Evolutionary conservation across 352 stramenopile genomes (phyloP).

Genomic region (Pythium insidiosum): DNA sequence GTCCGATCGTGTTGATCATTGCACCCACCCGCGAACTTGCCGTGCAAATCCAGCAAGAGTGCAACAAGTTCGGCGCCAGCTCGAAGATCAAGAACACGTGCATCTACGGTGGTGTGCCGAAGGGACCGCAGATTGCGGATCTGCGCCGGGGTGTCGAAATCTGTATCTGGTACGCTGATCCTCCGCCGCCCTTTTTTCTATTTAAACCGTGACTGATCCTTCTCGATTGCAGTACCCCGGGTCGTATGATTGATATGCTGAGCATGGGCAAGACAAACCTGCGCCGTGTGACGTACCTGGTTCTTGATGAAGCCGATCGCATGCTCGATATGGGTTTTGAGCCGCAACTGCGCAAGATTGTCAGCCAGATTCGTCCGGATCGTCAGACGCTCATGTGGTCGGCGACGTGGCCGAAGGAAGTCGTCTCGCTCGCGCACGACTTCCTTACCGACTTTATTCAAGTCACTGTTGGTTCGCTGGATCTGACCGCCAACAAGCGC

Average conservation of each 20-base stretch:
- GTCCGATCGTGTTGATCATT: conserved; percentile 97
- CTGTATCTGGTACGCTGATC: too few relatives aligned
- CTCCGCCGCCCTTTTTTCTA: too few relatives aligned
- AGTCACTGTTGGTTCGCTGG: conserved; percentile 92
- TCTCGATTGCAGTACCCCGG: conserved; percentile 92
- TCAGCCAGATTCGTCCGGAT: conserved; percentile 96
- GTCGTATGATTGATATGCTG: conserved; percentile 98
- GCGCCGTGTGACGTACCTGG: conserved; percentile 96
- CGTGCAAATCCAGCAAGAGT: conserved; percentile 98
- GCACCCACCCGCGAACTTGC: conserved; percentile 98
- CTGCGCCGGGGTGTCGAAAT: conserved; percentile 78
- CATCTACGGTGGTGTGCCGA: conserved; percentile 98
- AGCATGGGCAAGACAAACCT: conserved; percentile 95
- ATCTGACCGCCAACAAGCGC: conserved; percentile 97
- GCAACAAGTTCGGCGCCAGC: conserved; percentile 96
- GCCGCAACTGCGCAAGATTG: conserved; percentile 93
- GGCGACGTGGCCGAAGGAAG: conserved; percentile 98
- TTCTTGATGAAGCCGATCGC: conserved; percentile 98
- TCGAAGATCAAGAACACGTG: conserved; percentile 99
- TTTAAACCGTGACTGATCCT: too few relatives aligned
- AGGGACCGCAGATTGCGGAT: conserved; percentile 87
- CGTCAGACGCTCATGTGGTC: conserved; percentile 99
- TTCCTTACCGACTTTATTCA: conserved; percentile 98
- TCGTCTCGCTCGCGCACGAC: conserved; percentile 94
- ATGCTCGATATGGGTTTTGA: conserved; percentile 97